phyloP scores from a whole-genome alignment of 768 basidiomycete species.

The Suillus variegatus region DNA sequence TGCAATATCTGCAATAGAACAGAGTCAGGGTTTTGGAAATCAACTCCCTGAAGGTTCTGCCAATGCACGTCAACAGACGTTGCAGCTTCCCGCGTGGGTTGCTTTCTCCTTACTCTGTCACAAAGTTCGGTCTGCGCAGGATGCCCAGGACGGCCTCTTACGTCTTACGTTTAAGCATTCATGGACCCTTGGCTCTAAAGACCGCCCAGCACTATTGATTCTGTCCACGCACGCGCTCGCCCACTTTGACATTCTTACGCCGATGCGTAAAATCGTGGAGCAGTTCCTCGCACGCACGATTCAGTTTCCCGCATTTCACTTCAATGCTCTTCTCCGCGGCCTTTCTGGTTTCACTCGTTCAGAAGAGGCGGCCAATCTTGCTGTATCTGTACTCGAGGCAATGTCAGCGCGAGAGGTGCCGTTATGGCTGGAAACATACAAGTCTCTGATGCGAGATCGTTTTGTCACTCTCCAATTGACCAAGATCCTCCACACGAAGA shows the following conservation, averaged over 20 bases:
- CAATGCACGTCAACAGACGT: background rate
- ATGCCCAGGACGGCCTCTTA: conserved; percentile 46
- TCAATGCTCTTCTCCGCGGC: conserved; percentile 56
- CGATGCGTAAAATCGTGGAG: conserved; percentile 46
- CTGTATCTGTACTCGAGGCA: conserved; percentile 42
- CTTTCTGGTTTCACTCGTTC: conserved; percentile 46
- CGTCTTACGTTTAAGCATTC: conserved; percentile 47
- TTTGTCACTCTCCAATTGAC: conserved; percentile 54
- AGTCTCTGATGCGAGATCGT: conserved; percentile 47
- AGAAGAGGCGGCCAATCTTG: conserved; percentile 38
- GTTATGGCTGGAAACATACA: conserved; percentile 44
- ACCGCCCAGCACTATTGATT: conserved; percentile 47
- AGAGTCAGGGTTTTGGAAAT: conserved; percentile 7
- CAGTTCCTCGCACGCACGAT: conserved; percentile 36
- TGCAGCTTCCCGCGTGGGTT: conserved; percentile 52
- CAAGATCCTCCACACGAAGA: conserved; percentile 44
- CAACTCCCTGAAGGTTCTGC: background rate
- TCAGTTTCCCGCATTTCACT: conserved; percentile 32
- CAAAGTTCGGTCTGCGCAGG: conserved; percentile 44
- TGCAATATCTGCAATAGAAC: conserved; percentile 28
- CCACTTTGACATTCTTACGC: conserved; percentile 47
- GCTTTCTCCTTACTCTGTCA: conserved; percentile 48
- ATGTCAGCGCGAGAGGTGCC: conserved; percentile 49
- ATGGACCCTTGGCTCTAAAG: conserved; percentile 26
- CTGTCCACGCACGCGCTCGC: conserved; percentile 50